These are phyloP conservation scores for Lomentospora prolificans DNA, from an alignment of 2,329 filamentous ascomycete genomes.

Conservation along the genomic window DNA sequence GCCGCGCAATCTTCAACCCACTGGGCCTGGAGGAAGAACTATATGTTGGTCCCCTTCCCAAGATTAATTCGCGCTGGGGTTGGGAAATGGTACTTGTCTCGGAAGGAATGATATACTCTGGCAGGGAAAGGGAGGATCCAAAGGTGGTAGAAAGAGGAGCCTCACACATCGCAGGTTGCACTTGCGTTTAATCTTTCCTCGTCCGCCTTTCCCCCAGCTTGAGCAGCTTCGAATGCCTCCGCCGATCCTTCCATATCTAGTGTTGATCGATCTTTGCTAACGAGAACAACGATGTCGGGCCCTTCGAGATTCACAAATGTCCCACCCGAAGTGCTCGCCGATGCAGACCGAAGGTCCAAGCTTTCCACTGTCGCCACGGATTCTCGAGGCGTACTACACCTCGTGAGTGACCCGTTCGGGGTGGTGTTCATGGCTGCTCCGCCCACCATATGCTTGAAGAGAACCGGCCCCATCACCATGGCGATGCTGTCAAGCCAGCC, in stretches of 20 bases:
- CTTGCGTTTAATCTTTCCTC: too few species aligned
- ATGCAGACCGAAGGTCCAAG: background rate
- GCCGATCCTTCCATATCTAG: background rate
- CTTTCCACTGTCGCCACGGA: background rate
- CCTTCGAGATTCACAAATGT: background rate
- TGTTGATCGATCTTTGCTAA: background rate
- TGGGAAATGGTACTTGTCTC: too few species aligned
- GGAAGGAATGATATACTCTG: too few species aligned
- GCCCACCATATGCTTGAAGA: background rate
- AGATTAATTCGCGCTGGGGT: too few species aligned
- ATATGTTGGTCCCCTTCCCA: too few species aligned
- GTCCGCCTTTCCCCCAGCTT: background rate
- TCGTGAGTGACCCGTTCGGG: background rate
- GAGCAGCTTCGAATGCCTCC: background rate
- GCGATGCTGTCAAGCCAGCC: background rate
- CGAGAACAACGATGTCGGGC: background rate
- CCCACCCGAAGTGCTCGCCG: slow-evolving; percentile 1
- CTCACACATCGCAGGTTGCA: background rate
- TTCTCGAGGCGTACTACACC: background rate
- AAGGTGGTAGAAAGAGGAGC: background rate
- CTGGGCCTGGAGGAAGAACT: too few species aligned
- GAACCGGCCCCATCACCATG: background rate
- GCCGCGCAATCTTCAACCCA: too few species aligned
- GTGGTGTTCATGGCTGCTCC: background rate
- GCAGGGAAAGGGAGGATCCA: background rate